Base-by-base conservation (phyloP, 2,329 filamentous ascomycete species). In the Meredithiella fracta region DNA sequence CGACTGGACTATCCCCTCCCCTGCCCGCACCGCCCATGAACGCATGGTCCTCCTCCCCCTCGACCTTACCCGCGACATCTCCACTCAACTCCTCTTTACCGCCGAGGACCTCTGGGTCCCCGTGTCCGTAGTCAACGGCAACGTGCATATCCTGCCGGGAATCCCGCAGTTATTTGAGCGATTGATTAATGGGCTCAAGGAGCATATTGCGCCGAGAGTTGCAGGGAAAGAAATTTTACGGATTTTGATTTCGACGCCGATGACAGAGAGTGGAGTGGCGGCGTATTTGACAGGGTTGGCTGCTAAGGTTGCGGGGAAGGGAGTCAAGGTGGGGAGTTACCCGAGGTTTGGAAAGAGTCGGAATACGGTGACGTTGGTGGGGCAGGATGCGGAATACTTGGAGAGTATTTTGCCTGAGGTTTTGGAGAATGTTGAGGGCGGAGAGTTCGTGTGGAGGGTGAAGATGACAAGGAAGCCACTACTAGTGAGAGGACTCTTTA, bases 261-360 rank as follows among this genome's bases (percentile, higher is more conserved):
- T 94, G 68, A 74, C 85, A 0, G 92, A 98, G 73, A 96, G 89
- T 67, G 78, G 77, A 17, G 81, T 96, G 31, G 91, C 92, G 11
- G 78, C 75, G 17, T 96, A 86, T 66, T 72, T 98, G 64, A 91
- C 88, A 1, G 77, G 86, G 61, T 71, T 97, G 60, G 86, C 90
- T 3, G 76, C 72, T 26, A 79, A 79, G 66, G 85, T 90, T 22
- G 83, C 81, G 66, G 72, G 80, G 0, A 80, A 78, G 64, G 89
- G 88, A 2, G 77, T 97, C 64, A 97, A 97, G 71, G 88, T 97
- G 15, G 92, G 92, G 50, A 94, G 87, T 68, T 97, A 98, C 69
- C 92, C 92, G 37, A 75, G 88, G 56, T 96, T 90, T 89, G 87
- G 85, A 3, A 91, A 87, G 74, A 80, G 80, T 64, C 76, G 76